A percentile compares a stretch with the other conserved stretches of the same genome.
Evolutionary conservation across 106 monocot species (phyloP).

Genomic region (Gastrodia elata): DNA sequence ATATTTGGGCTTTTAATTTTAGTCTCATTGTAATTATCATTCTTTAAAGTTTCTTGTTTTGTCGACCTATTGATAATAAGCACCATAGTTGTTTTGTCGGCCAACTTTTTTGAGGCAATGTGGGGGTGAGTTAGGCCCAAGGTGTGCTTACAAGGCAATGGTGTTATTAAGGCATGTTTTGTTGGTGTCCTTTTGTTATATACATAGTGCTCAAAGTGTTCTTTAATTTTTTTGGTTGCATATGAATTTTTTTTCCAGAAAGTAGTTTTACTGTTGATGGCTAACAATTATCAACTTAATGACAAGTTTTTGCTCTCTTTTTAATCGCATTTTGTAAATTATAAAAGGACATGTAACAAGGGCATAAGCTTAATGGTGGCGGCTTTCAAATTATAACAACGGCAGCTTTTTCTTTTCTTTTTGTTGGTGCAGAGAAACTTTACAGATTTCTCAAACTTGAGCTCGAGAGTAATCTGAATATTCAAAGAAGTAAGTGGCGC

Average conservation of each 20-base stretch:
- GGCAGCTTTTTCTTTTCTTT: constrained; percentile 7
- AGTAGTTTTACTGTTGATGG: background rate
- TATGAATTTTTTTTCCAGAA: constrained; percentile 35
- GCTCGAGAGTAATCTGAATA: constrained; percentile 70
- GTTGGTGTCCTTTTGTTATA: background rate
- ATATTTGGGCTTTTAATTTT: background rate
- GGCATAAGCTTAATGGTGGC: background rate
- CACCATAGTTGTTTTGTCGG: too few relatives aligned
- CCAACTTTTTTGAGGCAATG: too few relatives aligned
- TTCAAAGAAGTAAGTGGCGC: constrained; percentile 64
- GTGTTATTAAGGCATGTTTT: background rate
- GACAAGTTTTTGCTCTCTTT: background rate
- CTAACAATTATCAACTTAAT: background rate
- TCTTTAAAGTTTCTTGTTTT: background rate
- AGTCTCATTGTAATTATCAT: background rate
- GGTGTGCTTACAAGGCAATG: too few relatives aligned
- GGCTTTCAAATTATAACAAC: background rate
- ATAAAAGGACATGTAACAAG: background rate
- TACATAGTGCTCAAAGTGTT: background rate
- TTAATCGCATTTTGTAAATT: background rate
- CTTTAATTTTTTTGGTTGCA: background rate
- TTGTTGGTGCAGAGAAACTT: constrained; percentile 84
- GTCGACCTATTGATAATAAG: too few relatives aligned
- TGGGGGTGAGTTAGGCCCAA: too few relatives aligned
- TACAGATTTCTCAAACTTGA: constrained; percentile 77